Evolutionary conservation across 768 basidiomycete genomes (phyloP).

Genomic region (Megacollybia marginata): DNA sequence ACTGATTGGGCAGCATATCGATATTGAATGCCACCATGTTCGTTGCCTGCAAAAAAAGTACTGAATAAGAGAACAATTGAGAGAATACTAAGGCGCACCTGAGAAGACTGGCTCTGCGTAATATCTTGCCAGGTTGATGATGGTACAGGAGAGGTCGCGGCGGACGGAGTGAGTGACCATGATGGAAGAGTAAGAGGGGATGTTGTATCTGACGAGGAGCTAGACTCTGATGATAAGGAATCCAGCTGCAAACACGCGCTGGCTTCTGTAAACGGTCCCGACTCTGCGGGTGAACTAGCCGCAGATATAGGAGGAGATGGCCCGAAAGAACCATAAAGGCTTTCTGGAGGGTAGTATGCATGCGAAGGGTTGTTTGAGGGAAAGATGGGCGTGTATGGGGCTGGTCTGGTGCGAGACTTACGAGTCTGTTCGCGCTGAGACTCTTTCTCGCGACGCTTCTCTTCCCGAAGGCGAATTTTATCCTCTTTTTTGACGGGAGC

Average conservation of each 20-base stretch:
- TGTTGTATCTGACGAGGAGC: background rate
- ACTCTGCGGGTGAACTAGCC: slow-evolving; percentile 34
- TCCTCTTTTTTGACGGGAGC: slow-evolving; percentile 48
- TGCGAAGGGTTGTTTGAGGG: slow-evolving; percentile 8
- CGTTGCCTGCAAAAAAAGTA: background rate
- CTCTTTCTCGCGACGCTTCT: slow-evolving; percentile 33
- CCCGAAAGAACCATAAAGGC: slow-evolving; percentile 28
- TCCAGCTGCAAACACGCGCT: background rate
- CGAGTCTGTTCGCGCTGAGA: slow-evolving; percentile 8
- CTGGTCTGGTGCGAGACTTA: slow-evolving; percentile 11
- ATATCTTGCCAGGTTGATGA: background rate
- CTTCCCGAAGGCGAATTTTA: slow-evolving; percentile 32
- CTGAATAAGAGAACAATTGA: background rate
- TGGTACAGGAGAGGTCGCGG: background rate
- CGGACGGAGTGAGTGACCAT: background rate
- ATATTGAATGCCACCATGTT: slow-evolving; percentile 6
- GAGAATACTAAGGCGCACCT: background rate
- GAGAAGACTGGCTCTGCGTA: background rate
- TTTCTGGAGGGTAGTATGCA: slow-evolving; percentile 15
- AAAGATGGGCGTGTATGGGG: slow-evolving; percentile 10
- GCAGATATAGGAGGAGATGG: slow-evolving; percentile 50
- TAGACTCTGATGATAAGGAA: background rate
- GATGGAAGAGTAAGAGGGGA: background rate
- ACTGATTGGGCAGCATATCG: background rate
- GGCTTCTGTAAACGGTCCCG: background rate